phyloP scores from a whole-genome alignment of 2,329 filamentous ascomycete genomes.

The Cucurbitaria berberidis region DNA sequence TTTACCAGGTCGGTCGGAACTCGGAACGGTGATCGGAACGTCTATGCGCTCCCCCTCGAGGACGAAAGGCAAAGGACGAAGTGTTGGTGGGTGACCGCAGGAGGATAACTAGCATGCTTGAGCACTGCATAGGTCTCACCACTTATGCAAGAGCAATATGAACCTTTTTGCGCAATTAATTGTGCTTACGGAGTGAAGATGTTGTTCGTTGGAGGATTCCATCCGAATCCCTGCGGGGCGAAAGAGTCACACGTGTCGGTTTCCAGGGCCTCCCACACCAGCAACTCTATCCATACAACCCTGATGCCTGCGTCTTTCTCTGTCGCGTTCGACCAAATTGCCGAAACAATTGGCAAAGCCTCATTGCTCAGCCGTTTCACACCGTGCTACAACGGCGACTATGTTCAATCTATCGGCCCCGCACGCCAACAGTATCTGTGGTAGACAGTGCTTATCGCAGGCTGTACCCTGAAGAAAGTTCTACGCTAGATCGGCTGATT shows the following conservation, averaged over 20 bases:
- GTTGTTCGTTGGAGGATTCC: neutral
- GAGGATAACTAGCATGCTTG: no score
- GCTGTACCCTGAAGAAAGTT: neutral
- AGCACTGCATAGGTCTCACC: neutral
- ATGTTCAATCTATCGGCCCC: neutral
- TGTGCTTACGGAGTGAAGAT: neutral
- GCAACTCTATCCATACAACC: neutral
- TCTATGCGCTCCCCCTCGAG: neutral
- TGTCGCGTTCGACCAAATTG: neutral
- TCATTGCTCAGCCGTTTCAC: neutral
- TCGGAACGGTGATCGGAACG: neutral
- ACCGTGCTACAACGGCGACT: neutral
- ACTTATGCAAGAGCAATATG: neutral
- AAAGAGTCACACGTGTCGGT: neutral
- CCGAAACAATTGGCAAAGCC: neutral
- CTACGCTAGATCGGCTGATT: constrained; percentile 5
- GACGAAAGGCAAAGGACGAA: no score
- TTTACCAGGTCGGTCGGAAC: neutral
- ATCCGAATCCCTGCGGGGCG: neutral
- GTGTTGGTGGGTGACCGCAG: no score
- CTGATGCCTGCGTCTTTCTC: neutral
- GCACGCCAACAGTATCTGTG: constrained; percentile 1
- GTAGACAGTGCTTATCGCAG: constrained; percentile 2
- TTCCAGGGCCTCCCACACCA: neutral
- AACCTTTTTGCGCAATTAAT: neutral